phyloP scores from a whole-genome alignment of 108 stramenopile species.

The Hondaea fermentalgiana region DNA sequence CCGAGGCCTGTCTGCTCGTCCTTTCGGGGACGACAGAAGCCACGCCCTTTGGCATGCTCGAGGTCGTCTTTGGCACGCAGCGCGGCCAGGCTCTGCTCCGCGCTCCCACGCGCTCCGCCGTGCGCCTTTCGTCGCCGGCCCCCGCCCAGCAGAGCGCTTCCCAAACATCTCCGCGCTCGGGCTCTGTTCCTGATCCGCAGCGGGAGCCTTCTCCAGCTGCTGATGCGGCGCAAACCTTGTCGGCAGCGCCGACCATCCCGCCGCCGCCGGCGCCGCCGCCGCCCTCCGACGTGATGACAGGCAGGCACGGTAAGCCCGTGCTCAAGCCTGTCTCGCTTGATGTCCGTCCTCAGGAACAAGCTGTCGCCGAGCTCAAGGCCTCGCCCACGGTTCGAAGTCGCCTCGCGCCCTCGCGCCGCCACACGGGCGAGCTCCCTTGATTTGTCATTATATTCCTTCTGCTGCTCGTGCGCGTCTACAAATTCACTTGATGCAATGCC shows the following conservation, averaged over 20 bases:
- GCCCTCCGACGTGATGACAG: no score
- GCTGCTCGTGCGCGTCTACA: neutral
- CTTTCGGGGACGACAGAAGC: neutral
- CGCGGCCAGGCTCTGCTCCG: neutral
- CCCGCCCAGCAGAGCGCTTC: no score
- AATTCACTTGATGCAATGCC: neutral
- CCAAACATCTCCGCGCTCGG: no score
- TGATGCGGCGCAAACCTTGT: no score
- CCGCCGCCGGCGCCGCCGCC: no score
- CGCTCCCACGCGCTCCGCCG: neutral
- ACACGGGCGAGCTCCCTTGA: neutral
- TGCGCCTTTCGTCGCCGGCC: no score
- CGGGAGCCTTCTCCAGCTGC: no score
- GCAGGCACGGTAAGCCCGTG: no score
- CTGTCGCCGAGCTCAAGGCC: neutral
- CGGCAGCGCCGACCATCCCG: no score
- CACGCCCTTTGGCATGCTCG: neutral
- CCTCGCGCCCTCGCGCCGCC: neutral
- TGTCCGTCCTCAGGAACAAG: neutral
- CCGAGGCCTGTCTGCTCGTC: neutral
- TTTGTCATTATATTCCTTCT: neutral
- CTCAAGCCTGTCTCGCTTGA: no score
- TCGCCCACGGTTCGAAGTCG: neutral
- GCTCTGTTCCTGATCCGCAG: no score
- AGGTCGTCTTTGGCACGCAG: conserved; percentile 2